Base-by-base conservation (phyloP, 306 rosid species). In the Quercus aquifolioides region DNA sequence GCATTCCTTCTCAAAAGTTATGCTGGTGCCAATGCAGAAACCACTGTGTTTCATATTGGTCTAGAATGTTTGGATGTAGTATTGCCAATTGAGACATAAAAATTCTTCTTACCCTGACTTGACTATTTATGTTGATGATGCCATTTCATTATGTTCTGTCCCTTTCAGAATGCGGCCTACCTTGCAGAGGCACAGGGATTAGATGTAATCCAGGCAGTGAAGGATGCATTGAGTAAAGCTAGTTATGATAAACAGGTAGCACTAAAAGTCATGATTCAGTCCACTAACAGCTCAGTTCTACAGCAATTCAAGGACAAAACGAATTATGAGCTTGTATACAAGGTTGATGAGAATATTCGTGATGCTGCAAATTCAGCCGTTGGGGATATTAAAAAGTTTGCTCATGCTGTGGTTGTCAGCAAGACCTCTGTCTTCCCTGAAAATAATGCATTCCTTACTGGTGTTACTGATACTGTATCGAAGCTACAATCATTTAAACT, bases 141-240 rank as follows among this genome's bases (percentile, higher is more conserved):
- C 67, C 86, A 76, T 63, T 76, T 60, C 74, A 3, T 65, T 35
- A 68, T 56, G 41, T 64, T 88, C 26, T 59, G 65, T 74, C 76
- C 71, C 76, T 83, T 58, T 82, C 97, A 93, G 99, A 6, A 88
- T 83, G 99, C 99, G 7, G 84, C 91, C 41, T 96, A 93, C 83
- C 97, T 96, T 74, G 94, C 92, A 2, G 74, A 76, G 68, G 49
- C 83, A 23, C 79, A 82, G 77, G 76, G 85, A 43, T 73, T 96
- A 74, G 49, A 87, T 83, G 89, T 96, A 79, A 81, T 77, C 10
- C 87, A 90, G 85, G 83, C 80, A 51, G 94, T 93, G 78, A 73
- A 82, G 9, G 51, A 25, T n/a, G 84, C 89, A 60, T 85, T 96
- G 83, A 85, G 82, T 51, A 86, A 86, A 82, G 88, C 98, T 82